A percentile compares a stretch with the other conserved stretches of the same genome.
Conservation (phyloP, 23 red algal genomes). For the Gracilariopsis chorda region DNA sequence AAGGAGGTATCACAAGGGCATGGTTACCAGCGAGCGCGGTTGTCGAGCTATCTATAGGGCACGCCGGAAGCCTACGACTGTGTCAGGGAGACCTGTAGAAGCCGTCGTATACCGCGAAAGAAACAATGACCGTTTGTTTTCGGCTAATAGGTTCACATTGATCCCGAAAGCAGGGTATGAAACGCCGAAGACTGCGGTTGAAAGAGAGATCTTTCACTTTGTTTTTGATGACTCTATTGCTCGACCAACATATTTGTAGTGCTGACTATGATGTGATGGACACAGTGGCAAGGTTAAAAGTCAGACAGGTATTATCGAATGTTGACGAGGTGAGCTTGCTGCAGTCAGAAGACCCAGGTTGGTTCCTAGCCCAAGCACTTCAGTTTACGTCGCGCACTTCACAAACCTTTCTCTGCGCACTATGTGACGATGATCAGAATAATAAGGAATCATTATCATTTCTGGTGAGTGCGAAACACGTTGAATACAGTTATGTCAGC, state of each 20-base stretch:
- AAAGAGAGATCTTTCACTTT: too few relatives aligned
- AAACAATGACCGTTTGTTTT: background rate
- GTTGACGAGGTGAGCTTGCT: background rate
- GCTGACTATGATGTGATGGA: too few relatives aligned
- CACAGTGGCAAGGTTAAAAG: background rate
- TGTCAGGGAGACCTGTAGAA: background rate
- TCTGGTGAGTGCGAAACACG: background rate
- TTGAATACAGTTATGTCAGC: too few relatives aligned
- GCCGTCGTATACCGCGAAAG: background rate
- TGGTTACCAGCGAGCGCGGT: background rate
- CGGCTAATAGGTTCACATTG: too few relatives aligned
- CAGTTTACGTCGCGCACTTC: constrained; percentile 1
- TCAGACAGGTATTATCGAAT: background rate
- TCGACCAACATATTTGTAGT: too few relatives aligned
- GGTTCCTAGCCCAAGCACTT: background rate
- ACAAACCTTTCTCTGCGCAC: background rate
- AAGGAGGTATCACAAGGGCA: background rate
- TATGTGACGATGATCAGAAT: background rate
- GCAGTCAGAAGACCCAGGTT: background rate
- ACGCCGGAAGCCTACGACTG: background rate
- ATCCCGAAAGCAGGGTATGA: too few relatives aligned
- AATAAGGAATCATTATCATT: background rate
- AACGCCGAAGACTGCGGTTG: too few relatives aligned
- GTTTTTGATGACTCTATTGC: too few relatives aligned
- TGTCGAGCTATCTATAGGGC: background rate